Percentiles rank a stretch among this genome's conserved stretches.
These are phyloP conservation scores for Quercus suber DNA, from an alignment of 306 rosid species.

Conservation along the genomic window DNA sequence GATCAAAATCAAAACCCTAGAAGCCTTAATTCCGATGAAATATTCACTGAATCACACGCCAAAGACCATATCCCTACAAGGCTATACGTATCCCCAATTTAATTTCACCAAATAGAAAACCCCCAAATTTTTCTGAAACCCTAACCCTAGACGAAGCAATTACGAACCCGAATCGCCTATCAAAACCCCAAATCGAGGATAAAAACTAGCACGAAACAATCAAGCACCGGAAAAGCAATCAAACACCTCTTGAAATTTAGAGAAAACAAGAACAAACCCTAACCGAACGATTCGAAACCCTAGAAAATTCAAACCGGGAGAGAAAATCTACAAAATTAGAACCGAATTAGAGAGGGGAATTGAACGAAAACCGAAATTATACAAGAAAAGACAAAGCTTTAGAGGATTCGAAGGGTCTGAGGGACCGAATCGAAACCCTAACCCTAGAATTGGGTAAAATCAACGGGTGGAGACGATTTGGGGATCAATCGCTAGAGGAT, in stretches of 20 bases:
- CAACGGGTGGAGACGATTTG: conserved; percentile 12
- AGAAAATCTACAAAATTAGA: conserved; percentile 15
- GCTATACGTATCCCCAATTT: conserved; percentile 22
- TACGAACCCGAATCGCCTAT: not conserved
- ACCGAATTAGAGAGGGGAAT: conserved; percentile 1
- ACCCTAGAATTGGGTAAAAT: conserved; percentile 35
- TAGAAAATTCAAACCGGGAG: conserved; percentile 25
- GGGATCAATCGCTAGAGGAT: conserved; percentile 23
- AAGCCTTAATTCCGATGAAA: conserved; percentile 20
- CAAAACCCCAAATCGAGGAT: conserved; percentile 11
- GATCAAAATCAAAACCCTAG: conserved; percentile 15
- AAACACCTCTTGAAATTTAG: conserved; percentile 26
- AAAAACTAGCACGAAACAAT: not conserved
- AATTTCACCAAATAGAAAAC: conserved; percentile 27
- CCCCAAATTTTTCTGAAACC: conserved; percentile 27
- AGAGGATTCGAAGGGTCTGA: conserved; percentile 2
- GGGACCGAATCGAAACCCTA: conserved; percentile 33
- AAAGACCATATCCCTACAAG: not conserved
- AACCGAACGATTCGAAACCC: conserved; percentile 39
- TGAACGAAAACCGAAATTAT: not conserved
- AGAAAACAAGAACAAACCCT: conserved; percentile 17
- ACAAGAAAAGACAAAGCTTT: not conserved
- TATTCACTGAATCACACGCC: not conserved
- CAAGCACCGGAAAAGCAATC: not conserved
- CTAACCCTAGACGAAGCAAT: conserved; percentile 42